Evolutionary conservation across 176 grass and related monocot genomes (phyloP), one percentile per base, ranked within the genome.

Genomic region (Aegilops bicornis): DNA sequence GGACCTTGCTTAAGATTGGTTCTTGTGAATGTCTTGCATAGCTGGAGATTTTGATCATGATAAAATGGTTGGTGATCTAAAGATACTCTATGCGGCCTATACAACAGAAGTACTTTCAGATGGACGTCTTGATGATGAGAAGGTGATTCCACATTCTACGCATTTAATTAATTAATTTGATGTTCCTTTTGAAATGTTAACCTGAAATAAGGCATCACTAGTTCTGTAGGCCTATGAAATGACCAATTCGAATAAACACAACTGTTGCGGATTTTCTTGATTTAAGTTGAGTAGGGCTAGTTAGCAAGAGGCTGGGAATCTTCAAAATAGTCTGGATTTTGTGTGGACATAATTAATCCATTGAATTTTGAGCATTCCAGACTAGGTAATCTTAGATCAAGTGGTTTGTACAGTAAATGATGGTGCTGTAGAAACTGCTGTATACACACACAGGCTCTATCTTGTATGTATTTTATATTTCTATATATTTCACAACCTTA

Each of bases 31-130:
- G n/a, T 39, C 37, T 82, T 79, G 64, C 22, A 69, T 80, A 99
- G 97, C 79, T 93, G 97, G 97, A 72, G 89, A 90, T 69, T 78
- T 89, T 89, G 94, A 92, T 81, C 79, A 85, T 33, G 91, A 94
- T 50, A 96, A 87, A 76, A 94, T 91, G 76, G 76, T 88, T 42
- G 88, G 82, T 77, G 94, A 99, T 86, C 83, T 94, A 80, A 96
- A 99, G 69, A 67, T 96, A 76, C 87, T 99, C 48, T 99, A 91
- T 80, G 89, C 86, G 77, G 82, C 77, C 73, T 99, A 96, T 86
- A 87, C 94, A 73, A 78, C 90, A 35, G 97, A 93, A 93, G 62
- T 88, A 74, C 90, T 99, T 88, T 87, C 90, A 59, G 84, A 92
- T 85, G 94, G 94, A 76, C 45, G 60, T 64, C 83, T 99, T 69